Percentiles rank a stretch among this genome's conserved stretches.
Evolutionary conservation across 108 stramenopile genomes (phyloP).

Genomic region (Halocafeteria seosinensis): DNA sequence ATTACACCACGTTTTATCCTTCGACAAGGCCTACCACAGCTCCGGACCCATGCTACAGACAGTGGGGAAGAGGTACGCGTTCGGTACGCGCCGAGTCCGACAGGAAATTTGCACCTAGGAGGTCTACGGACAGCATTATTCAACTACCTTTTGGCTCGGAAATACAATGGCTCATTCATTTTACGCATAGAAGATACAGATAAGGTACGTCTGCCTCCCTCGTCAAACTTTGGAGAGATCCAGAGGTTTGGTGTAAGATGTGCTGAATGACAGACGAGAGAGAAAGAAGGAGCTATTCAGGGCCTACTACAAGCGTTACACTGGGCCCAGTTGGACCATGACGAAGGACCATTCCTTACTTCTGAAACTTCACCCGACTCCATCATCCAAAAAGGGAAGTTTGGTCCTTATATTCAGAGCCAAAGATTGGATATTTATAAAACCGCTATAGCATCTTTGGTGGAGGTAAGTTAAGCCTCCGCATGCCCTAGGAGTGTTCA

Average conservation of each 20-base stretch:
- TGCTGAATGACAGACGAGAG: slow-evolving; percentile 10
- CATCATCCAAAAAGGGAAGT: no score
- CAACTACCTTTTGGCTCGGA: slow-evolving; percentile 4
- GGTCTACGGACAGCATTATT: slow-evolving; percentile 17
- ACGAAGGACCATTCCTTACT: background rate
- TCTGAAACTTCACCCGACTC: no score
- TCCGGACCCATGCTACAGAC: no score
- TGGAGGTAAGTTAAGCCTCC: no score
- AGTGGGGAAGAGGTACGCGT: no score
- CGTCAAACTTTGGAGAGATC: no score
- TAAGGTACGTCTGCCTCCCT: background rate
- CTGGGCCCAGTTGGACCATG: background rate
- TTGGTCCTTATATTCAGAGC: background rate
- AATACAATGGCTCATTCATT: slow-evolving; percentile 1
- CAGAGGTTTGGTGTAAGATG: background rate
- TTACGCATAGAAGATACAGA: slow-evolving; percentile 17
- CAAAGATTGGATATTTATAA: slow-evolving; percentile 1
- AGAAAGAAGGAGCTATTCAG: background rate
- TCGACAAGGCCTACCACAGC: no score
- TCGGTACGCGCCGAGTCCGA: slow-evolving; percentile 11
- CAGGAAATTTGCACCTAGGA: slow-evolving; percentile 7
- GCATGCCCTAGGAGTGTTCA: no score
- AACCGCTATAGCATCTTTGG: no score
- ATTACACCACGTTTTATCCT: no score
- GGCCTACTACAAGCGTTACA: background rate